phyloP scores from a whole-genome alignment of 139 green algal genomes.

The Tetraselmis striata region DNA sequence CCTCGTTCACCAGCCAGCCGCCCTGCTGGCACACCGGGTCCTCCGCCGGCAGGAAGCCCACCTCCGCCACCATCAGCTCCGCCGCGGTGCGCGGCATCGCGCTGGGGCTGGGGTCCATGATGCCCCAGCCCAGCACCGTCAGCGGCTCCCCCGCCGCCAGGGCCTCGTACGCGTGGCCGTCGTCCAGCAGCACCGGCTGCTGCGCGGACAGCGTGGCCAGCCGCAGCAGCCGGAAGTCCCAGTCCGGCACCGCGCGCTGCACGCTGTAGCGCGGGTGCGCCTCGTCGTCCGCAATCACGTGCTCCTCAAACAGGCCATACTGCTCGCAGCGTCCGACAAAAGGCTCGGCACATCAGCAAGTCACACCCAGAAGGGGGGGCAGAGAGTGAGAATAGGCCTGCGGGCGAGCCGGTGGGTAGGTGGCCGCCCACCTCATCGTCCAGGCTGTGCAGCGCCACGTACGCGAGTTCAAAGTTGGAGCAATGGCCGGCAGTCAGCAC shows the following conservation, averaged over 20 bases:
- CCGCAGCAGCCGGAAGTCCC: background rate
- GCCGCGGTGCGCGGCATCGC: no score
- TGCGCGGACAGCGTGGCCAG: background rate
- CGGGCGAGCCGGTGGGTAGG: no score
- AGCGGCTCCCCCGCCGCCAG: background rate
- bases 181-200: background rate
- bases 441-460: background rate
- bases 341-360: no score
- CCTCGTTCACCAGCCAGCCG: background rate
- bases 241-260: background rate
- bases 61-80: background rate
- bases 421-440: background rate
- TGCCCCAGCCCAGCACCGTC: background rate
- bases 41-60: background rate
- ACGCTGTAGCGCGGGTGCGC: background rate
- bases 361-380: no score
- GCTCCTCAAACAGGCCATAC: background rate
- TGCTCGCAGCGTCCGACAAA: no score
- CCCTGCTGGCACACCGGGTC: background rate
- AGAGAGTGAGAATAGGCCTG: no score
- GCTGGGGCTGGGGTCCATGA: background rate
- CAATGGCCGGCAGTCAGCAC: constrained; percentile 4
- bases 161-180: background rate
- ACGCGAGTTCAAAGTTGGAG: background rate
- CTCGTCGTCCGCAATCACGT: background rate